Evolutionary conservation across 2,329 filamentous ascomycete species (phyloP).

Genomic region (Colletotrichum melonis): DNA sequence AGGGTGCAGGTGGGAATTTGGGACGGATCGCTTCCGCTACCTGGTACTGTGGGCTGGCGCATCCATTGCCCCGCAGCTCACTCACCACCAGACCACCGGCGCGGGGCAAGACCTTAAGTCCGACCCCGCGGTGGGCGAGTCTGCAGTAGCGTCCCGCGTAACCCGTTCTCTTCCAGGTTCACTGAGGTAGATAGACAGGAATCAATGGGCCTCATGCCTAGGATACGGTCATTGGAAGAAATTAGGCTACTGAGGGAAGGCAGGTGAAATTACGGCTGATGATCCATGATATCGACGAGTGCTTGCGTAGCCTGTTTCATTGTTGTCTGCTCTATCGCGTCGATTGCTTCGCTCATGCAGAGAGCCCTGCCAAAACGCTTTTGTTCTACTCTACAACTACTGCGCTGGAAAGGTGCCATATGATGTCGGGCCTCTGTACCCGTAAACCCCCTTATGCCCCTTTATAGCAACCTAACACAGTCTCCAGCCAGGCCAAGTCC

Average conservation of each 20-base stretch:
- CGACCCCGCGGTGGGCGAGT: conserved; percentile 2
- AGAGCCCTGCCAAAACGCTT: background rate
- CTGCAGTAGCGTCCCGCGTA: background rate
- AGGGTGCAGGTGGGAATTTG: background rate
- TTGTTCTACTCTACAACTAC: conserved; percentile 13
- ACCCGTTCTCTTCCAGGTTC: background rate
- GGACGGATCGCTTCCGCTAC: background rate
- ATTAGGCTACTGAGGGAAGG: background rate
- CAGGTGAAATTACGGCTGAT: background rate
- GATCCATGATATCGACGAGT: background rate
- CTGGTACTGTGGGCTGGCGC: background rate
- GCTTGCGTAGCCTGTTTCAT: background rate
- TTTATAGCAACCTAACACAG: background rate
- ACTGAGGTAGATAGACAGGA: background rate
- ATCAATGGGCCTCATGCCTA: background rate
- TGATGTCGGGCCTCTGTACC: background rate
- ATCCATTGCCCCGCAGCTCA: background rate
- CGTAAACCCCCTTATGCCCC: background rate
- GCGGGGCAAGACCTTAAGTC: conserved; percentile 4
- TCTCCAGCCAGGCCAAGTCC: background rate
- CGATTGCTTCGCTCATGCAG: conserved; percentile 20
- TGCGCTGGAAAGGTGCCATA: conserved; percentile 10
- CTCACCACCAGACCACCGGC: background rate
- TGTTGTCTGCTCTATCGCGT: background rate
- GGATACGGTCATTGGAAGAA: background rate